phyloP scores from a whole-genome alignment of 768 basidiomycete genomes.

The Cantharellus cinnabarinus region DNA sequence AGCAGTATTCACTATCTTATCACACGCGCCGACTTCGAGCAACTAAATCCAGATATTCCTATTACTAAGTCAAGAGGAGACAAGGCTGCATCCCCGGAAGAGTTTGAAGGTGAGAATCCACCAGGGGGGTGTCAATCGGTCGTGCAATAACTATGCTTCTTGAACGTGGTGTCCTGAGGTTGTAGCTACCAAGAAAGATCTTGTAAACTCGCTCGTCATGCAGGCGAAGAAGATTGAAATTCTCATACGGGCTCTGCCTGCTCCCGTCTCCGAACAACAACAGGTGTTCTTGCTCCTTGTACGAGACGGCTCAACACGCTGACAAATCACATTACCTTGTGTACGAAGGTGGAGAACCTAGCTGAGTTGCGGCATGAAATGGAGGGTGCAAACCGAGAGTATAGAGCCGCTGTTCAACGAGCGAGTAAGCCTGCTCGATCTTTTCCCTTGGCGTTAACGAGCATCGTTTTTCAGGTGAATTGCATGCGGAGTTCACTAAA shows the following conservation, averaged over 20 bases:
- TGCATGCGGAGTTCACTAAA: background rate
- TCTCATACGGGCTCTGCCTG: constrained; percentile 60
- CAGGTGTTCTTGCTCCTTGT: constrained; percentile 27
- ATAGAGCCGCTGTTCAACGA: constrained; percentile 45
- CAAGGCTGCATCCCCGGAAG: constrained; percentile 48
- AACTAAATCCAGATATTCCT: constrained; percentile 63
- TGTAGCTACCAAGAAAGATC: constrained; percentile 64
- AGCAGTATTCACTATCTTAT: constrained; percentile 65
- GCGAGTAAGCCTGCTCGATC: constrained; percentile 36
- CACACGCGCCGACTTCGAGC: constrained; percentile 50
- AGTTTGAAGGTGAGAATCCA: constrained; percentile 40
- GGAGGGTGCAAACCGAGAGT: constrained; percentile 53
- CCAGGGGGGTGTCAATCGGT: background rate
- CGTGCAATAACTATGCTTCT: constrained; percentile 4
- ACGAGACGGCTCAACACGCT: background rate
- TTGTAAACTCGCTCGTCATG: constrained; percentile 59
- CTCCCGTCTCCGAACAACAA: constrained; percentile 55
- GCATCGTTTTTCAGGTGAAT: background rate
- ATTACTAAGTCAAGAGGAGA: constrained; percentile 56
- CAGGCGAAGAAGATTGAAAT: constrained; percentile 83
- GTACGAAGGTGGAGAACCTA: constrained; percentile 43
- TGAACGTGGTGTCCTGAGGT: background rate
- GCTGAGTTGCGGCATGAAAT: constrained; percentile 49
- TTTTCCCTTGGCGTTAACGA: background rate
- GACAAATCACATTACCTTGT: background rate